phyloP scores from a whole-genome alignment of 1,284 basidiomycete genomes.

The Ustilago trichophora region DNA sequence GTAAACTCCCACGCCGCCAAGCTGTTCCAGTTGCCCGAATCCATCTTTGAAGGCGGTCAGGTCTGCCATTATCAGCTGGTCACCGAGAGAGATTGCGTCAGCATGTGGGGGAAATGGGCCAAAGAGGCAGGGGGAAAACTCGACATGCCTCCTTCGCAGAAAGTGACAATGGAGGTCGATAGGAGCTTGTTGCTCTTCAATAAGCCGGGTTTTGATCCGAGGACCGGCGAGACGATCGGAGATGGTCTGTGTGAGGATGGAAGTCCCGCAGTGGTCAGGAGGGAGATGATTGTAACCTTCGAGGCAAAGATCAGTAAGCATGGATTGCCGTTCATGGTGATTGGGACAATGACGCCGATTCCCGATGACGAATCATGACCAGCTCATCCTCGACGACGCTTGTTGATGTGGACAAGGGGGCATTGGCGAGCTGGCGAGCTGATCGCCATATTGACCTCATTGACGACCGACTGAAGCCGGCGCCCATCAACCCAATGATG shows the following conservation, averaged over 20 bases:
- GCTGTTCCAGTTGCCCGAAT: conserved; percentile 28
- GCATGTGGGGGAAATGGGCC: conserved; percentile 36
- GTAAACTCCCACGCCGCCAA: conserved; percentile 34
- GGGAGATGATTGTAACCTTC: conserved; percentile 23
- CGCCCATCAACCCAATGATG: too few species aligned
- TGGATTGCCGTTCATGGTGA: conserved; percentile 37
- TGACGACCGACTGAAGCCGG: not conserved
- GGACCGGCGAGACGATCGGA: conserved; percentile 30
- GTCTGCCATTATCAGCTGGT: conserved; percentile 45
- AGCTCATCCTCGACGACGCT: too few species aligned
- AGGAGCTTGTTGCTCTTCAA: conserved; percentile 34
- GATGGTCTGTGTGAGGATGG: conserved; percentile 31
- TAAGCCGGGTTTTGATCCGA: conserved; percentile 33
- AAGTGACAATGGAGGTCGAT: conserved; percentile 31
- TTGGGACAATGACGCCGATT: conserved; percentile 15
- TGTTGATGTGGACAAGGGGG: too few species aligned
- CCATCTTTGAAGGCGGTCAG: conserved; percentile 38
- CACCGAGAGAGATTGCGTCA: conserved; percentile 26
- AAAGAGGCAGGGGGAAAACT: conserved; percentile 12
- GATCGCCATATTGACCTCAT: too few species aligned
- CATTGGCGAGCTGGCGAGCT: too few species aligned
- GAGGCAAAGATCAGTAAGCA: conserved; percentile 45
- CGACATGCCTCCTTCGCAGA: conserved; percentile 8
- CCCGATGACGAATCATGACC: conserved; percentile 15
- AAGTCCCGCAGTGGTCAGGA: conserved; percentile 6